Conservation (phyloP, 2,329 filamentous ascomycete species). For the Camillea tinctor region DNA sequence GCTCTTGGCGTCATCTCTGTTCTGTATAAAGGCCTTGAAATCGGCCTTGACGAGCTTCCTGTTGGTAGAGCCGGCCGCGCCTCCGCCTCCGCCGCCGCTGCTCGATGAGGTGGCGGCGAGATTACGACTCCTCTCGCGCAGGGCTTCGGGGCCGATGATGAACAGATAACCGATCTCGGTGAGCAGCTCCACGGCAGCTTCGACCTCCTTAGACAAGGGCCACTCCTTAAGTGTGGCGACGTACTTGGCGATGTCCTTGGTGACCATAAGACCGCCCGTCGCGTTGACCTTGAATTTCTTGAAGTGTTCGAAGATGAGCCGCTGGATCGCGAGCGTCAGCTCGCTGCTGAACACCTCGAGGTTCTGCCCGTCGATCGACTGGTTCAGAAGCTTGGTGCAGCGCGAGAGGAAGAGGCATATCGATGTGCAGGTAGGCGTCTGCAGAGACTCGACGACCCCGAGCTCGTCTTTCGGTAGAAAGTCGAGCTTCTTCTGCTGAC, state of each 20-base stretch:
- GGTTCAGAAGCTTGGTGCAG: slow-evolving; percentile 60
- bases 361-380: slow-evolving; percentile 79
- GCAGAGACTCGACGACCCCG: slow-evolving; percentile 66
- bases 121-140: slow-evolving; percentile 67
- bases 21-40: slow-evolving; percentile 80
- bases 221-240: slow-evolving; percentile 81
- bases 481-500: slow-evolving; percentile 81
- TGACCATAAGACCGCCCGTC: slow-evolving; percentile 90
- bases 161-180: slow-evolving; percentile 94
- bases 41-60: slow-evolving; percentile 64
- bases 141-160: slow-evolving; percentile 81
- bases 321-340: slow-evolving; percentile 74
- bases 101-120: slow-evolving; percentile 40
- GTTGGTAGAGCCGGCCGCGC: slow-evolving; percentile 33
- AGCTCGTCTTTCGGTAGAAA: slow-evolving; percentile 84
- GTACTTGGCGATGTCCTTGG: slow-evolving; percentile 94
- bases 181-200: slow-evolving; percentile 75
- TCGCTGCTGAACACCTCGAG: slow-evolving; percentile 80
- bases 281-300: slow-evolving; percentile 92
- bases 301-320: slow-evolving; percentile 85
- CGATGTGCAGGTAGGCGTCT: slow-evolving; percentile 80
- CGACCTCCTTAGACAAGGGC: slow-evolving; percentile 69
- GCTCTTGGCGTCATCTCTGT: slow-evolving; percentile 78
- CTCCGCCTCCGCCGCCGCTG: slow-evolving; percentile 28
- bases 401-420: slow-evolving; percentile 78